Evolutionary conservation across 192 early-diverging fungal genomes (phyloP).

Genomic region (Coemansia sp.): DNA sequence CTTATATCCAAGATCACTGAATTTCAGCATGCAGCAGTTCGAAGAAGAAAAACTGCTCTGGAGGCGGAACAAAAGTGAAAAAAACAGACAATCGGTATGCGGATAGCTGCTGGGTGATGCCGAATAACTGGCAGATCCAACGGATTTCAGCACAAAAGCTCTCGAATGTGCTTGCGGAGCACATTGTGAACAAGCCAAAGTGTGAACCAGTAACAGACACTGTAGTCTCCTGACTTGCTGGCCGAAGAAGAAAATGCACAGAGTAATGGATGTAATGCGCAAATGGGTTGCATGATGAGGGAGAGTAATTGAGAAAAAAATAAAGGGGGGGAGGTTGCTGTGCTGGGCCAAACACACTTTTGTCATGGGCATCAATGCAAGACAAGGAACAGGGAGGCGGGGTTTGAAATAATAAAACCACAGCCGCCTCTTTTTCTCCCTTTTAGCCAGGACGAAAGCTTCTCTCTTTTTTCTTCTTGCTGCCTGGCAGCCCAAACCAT

Average conservation of each 20-base stretch:
- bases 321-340: constrained; percentile 4
- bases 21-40: no score
- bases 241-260: not conserved
- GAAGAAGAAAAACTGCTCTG: no score
- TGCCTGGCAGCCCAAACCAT: no score
- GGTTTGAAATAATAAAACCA: constrained; percentile 22
- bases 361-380: no score
- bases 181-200: no score
- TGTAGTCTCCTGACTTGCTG: not conserved
- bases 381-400: not conserved
- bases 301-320: constrained; percentile 6
- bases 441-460: no score
- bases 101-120: constrained; percentile 12
- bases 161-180: no score
- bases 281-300: constrained; percentile 6
- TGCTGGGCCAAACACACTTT: not conserved
- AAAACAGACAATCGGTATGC: constrained; percentile 16
- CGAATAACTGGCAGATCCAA: constrained; percentile 16
- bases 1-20: no score
- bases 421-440: not conserved
- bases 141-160: not conserved
- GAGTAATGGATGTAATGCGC: constrained; percentile 3
- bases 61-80: not conserved
- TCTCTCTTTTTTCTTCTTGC: no score
- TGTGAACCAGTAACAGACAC: no score